These are phyloP conservation scores for Phytophthora tentaculata DNA, from an alignment of 352 stramenopile genomes.

Conservation along the genomic window DNA sequence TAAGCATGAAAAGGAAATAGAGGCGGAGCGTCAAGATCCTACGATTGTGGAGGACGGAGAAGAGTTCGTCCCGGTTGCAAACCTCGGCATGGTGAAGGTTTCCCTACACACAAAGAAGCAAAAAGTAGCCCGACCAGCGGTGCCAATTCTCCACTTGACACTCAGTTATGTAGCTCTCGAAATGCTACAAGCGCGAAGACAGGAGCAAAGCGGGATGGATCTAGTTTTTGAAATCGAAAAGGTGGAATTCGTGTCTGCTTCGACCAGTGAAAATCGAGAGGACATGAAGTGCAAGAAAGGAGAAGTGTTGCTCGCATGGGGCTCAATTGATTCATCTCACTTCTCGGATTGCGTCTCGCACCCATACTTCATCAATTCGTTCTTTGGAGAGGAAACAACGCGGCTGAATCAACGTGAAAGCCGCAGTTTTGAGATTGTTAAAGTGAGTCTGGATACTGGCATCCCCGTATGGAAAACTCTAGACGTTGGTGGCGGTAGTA, in stretches of 20 bases:
- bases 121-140: slow-evolving; percentile 64
- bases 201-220: slow-evolving; percentile 41
- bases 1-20: slow-evolving; percentile 48
- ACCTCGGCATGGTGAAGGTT: slow-evolving; percentile 82
- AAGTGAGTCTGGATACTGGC: slow-evolving; percentile 66
- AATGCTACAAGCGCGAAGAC: slow-evolving; percentile 41
- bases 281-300: slow-evolving; percentile 43
- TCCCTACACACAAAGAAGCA: slow-evolving; percentile 43
- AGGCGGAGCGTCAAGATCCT: slow-evolving; percentile 22
- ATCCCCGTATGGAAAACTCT: slow-evolving; percentile 76
- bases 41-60: slow-evolving; percentile 30
- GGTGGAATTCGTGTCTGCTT: slow-evolving; percentile 53
- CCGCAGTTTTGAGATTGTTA: slow-evolving; percentile 74
- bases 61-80: slow-evolving; percentile 82
- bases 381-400: slow-evolving; percentile 65
- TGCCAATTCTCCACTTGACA: slow-evolving; percentile 59
- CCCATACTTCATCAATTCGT: slow-evolving; percentile 78
- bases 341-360: slow-evolving; percentile 71
- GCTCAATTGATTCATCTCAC: slow-evolving; percentile 41
- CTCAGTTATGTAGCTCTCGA: slow-evolving; percentile 65
- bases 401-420: slow-evolving; percentile 53
- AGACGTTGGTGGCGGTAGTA: slow-evolving; percentile 15
- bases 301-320: slow-evolving; percentile 49
- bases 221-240: slow-evolving; percentile 80
- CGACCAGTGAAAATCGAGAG: slow-evolving; percentile 29